Base-by-base conservation (phyloP, 2,329 filamentous ascomycete genomes). In the Capronia epimyces region DNA sequence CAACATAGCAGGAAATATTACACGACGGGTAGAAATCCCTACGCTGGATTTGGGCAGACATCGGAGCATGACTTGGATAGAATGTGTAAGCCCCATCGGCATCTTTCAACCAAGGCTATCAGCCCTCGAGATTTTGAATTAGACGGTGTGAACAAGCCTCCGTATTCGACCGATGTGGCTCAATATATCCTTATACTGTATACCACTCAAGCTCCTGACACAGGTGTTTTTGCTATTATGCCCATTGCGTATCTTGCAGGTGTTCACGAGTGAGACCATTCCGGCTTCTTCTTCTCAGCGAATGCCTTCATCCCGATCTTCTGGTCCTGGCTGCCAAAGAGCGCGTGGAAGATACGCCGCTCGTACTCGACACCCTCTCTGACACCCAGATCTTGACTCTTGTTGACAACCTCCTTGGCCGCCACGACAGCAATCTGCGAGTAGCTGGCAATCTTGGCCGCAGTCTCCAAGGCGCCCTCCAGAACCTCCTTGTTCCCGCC, bases 261-360 rank as follows among this genome's bases (percentile, higher is more conserved):
- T n/a, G n/a, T 36, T 54, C 43, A 61, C 32, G 53, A 61, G 41
- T 61, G 53, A 22, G 79, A 83, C 91, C 93, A 98, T 68, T 93
- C 83, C 0, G 93, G 74, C 79, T 94, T 94, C 74, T 87, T 82
- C 82, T 97, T 97, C 71, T 90, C 87, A 1, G 87, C 86, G 77
- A 98, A 98, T 10, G 93, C 93, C 68, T 84, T 84, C 93, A 97
- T 84, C 69, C 89, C 90, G 68, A 96, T 87, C 78, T 97, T 98
- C 73, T 98, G 93, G 70, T 98, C 93, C 72, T 88, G 81, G 67
- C 86, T 95, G 18, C 91, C 93, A 73, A 98, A 98, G 64, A 96
- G 66, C 21, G 83, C 80, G 71, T 98, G 93, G 76, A 98, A 98
- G 27, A 97, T 78, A 46, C 90, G 81, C 66, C 93, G 79, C 79